phyloP scores from a whole-genome alignment of 805 yeast genomes.

The Kluyveromyces aestuarii region DNA sequence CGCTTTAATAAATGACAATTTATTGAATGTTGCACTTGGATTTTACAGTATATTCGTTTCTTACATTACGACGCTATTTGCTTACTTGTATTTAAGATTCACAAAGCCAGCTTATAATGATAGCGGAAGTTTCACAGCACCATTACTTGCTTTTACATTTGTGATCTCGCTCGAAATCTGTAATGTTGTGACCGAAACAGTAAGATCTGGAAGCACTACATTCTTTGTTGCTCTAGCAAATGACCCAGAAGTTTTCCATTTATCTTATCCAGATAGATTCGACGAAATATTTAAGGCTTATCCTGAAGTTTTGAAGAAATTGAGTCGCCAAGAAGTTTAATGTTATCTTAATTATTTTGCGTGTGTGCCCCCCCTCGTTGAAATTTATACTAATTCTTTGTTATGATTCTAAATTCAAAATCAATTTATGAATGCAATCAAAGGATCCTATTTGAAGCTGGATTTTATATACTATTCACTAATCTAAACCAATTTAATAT shows the following conservation, averaged over 20 bases:
- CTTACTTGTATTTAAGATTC: conserved; percentile 55
- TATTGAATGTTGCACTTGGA: conserved; percentile 70
- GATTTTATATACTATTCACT: background rate
- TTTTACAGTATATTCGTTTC: conserved; percentile 68
- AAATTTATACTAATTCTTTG: background rate
- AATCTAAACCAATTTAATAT: background rate
- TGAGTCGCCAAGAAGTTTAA: conserved; percentile 28
- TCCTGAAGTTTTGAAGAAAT: conserved; percentile 57
- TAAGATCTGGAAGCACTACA: conserved; percentile 75
- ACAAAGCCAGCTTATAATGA: conserved; percentile 61
- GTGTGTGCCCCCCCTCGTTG: no score
- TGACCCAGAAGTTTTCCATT: conserved; percentile 75
- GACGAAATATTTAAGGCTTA: conserved; percentile 56
- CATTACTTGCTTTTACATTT: conserved; percentile 65
- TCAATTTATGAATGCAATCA: no score
- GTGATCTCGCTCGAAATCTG: conserved; percentile 70
- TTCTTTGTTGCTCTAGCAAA: conserved; percentile 76
- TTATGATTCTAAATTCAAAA: background rate
- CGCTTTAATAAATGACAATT: conserved; percentile 75
- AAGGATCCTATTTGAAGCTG: no score
- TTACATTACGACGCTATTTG: conserved; percentile 51
- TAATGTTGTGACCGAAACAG: conserved; percentile 60
- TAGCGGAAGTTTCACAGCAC: conserved; percentile 54
- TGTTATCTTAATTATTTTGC: background rate
- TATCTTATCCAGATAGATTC: conserved; percentile 60